Percentiles rank a stretch among this genome's conserved stretches.
Evolutionary conservation across 2,329 filamentous ascomycete genomes (phyloP).

Genomic region (Penicillium sp.): DNA sequence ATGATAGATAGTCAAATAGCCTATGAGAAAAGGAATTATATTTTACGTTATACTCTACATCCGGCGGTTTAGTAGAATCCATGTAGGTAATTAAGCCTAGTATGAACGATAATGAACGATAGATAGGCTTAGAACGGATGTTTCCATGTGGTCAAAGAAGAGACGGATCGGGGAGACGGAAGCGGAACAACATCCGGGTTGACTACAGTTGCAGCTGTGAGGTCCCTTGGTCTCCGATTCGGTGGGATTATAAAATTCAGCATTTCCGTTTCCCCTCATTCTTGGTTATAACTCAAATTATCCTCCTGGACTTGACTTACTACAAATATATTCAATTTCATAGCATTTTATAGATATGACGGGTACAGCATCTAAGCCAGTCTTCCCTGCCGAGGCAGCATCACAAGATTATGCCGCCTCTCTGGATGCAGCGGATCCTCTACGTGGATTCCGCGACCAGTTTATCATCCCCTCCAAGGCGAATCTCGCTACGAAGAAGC

Average conservation of each 20-base stretch:
- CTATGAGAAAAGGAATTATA: neutral
- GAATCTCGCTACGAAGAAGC: slow-evolving; percentile 64
- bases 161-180: slow-evolving; percentile 24
- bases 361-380: slow-evolving; percentile 22
- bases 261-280: neutral
- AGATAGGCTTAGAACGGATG: too few relatives aligned
- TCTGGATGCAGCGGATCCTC: slow-evolving; percentile 59
- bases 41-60: neutral
- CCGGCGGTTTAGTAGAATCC: too few relatives aligned
- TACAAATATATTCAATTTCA: neutral
- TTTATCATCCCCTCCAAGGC: slow-evolving; percentile 75
- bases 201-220: slow-evolving; percentile 7
- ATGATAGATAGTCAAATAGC: neutral
- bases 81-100: neutral
- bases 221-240: slow-evolving; percentile 1
- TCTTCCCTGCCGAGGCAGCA: slow-evolving; percentile 31
- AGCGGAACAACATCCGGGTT: slow-evolving; percentile 17
- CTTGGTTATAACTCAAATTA: neutral
- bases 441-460: slow-evolving; percentile 62
- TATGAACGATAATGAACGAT: neutral
- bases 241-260: slow-evolving; percentile 16
- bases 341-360: slow-evolving; percentile 6
- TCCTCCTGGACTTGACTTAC: neutral
- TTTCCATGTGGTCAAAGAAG: neutral
- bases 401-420: slow-evolving; percentile 41